Conservation (phyloP, 1,284 basidiomycete species). For the Earliella scabrosa region DNA sequence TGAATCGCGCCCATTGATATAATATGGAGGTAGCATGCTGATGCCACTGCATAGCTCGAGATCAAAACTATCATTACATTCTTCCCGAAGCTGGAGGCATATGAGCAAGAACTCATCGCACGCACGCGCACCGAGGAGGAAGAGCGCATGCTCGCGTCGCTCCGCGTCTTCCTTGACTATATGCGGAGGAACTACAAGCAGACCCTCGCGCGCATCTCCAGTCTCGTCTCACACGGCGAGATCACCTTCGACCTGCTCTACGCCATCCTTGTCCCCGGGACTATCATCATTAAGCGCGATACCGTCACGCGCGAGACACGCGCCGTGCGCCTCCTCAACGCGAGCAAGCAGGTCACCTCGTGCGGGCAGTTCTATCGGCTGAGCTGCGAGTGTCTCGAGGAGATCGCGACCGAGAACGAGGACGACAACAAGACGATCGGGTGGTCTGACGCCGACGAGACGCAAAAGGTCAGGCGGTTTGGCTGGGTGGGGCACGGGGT, state of each 20-base stretch:
- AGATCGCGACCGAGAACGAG: conserved; percentile 34
- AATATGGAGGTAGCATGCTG: background rate
- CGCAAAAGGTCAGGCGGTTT: conserved; percentile 22
- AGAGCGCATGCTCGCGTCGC: conserved; percentile 42
- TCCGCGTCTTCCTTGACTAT: conserved; percentile 41
- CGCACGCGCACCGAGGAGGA: conserved; percentile 45
- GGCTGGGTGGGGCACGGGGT: conserved; percentile 46
- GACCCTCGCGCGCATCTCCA: conserved; percentile 48
- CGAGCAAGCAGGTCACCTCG: conserved; percentile 34
- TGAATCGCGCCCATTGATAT: too few species aligned
- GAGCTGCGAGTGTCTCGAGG: conserved; percentile 50
- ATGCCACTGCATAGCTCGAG: conserved; percentile 42
- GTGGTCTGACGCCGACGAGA: background rate
- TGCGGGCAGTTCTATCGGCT: conserved; percentile 41
- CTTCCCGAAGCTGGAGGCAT: conserved; percentile 48
- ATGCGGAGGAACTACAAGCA: conserved; percentile 52
- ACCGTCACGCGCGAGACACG: conserved; percentile 43
- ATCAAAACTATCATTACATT: conserved; percentile 57
- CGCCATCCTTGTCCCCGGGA: conserved; percentile 21
- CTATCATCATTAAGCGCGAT: conserved; percentile 15
- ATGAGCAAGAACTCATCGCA: conserved; percentile 43
- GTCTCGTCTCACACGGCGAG: conserved; percentile 52
- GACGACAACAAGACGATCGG: background rate
- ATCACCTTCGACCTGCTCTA: conserved; percentile 60
- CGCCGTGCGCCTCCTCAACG: conserved; percentile 46